These are phyloP conservation scores for Malus hybrid DNA, from an alignment of 331 rosid genomes.

Conservation along the genomic window DNA sequence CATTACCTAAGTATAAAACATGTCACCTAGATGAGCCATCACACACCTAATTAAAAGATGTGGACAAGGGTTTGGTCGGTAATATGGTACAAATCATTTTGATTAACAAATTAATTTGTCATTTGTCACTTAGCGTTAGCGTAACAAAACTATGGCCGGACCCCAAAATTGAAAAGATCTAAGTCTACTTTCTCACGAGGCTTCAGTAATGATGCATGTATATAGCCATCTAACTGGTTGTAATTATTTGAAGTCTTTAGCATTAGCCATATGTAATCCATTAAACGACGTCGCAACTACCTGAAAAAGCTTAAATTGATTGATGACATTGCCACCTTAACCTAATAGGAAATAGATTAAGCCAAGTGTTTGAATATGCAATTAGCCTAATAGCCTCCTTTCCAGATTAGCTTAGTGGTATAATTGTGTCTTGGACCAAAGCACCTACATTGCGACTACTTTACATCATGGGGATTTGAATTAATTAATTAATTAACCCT, in stretches of 20 bases:
- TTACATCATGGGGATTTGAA: neutral
- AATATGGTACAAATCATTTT: neutral
- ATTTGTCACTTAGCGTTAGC: neutral
- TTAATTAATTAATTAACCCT: neutral
- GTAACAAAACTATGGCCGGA: neutral
- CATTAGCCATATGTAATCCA: neutral
- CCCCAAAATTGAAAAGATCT: neutral
- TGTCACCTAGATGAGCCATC: neutral
- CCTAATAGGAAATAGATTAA: neutral
- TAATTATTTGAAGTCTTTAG: neutral
- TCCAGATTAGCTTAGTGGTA: neutral
- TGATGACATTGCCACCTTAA: neutral
- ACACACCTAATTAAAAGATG: neutral
- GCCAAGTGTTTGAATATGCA: neutral
- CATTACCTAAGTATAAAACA: no score
- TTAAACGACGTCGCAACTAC: neutral
- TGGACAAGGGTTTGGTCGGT: neutral
- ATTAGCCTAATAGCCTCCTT: neutral
- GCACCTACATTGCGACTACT: neutral
- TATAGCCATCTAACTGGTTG: neutral
- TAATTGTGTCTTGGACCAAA: neutral
- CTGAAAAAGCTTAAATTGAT: conserved; percentile 1
- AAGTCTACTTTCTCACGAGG: neutral
- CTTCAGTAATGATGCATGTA: neutral
- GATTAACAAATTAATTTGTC: neutral